Base-by-base conservation (phyloP, 805 yeast genomes). In the Cyberlindnera mycetangii region DNA sequence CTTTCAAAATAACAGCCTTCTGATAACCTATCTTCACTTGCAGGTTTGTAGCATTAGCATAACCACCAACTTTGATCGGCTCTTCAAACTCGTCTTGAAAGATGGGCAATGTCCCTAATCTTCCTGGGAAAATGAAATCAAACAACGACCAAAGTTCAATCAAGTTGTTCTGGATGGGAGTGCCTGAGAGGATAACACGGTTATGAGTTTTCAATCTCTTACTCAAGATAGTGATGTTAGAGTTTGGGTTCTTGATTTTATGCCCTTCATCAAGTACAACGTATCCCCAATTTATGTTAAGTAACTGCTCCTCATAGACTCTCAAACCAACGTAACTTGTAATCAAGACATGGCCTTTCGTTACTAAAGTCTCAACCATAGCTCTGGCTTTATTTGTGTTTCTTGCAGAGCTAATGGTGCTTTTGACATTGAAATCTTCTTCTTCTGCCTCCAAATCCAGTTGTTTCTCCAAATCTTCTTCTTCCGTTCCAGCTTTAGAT, bases 61-160 rank as follows among this genome's bases (percentile, higher is more conserved):
- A 93, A 0, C 99, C 99, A n/a, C 99, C 99, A 61, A 87, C 75
- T 58, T 89, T 92, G 36, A 93, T 93, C 0, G 99, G 99, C 6
- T 83, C 72, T 3, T 96, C 85, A 62, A 93, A 93, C 61, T 93
- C 97, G 42, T 78, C 85, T 64, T 90, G 95, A 56, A 93, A 93
- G 0, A 93, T 92, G 0, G 99, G 99, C 19, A 93, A 68, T 0
- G 99, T 93, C 0, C 99, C 99, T 18, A 93, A 67, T 49, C 95
- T 71, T 0, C 99, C 99, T 0, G 99, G 99, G 58, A 85, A 90
- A 2, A 90, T 85, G 66, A 93, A 93, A 58, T 93, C 99, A 67
- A 93, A 92, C 37, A 93, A 67, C 42, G 96, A 85, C 99, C 99
- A 93, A 17, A 93, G 66, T 63, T 93, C 99, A 16, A 83, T 78